Conservation (phyloP, 2,329 filamentous ascomycete genomes). For the Fusarium veterinarium region DNA sequence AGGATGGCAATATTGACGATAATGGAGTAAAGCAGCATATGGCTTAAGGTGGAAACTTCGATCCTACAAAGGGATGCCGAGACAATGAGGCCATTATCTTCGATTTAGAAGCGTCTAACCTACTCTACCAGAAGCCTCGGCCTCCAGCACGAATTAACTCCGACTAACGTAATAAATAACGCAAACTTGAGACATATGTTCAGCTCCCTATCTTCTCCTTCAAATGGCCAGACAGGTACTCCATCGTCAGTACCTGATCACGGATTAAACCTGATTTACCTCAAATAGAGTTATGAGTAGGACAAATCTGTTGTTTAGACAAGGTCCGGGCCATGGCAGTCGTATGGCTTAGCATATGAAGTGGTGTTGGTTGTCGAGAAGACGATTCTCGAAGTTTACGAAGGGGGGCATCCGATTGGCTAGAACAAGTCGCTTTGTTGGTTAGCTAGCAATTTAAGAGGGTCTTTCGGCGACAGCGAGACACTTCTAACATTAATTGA, state of each 20-base stretch:
- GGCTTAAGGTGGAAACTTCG: fast-evolving
- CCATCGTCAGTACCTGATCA: not conserved
- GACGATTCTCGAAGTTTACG: not conserved
- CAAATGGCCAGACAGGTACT: not conserved
- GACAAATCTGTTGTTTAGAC: not conserved
- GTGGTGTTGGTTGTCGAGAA: not conserved
- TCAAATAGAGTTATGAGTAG: not conserved
- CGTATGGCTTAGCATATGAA: fast-evolving
- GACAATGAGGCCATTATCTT: no score
- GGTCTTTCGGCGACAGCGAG: not conserved
- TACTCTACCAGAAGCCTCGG: not conserved
- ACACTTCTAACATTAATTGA: not conserved
- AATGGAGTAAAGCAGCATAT: not conserved
- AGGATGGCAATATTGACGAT: fast-evolving
- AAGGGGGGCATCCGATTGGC: not conserved
- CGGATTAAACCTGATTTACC: fast-evolving
- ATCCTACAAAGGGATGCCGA: no score
- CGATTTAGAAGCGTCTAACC: fast-evolving
- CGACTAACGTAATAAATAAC: not conserved
- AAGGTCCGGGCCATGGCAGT: fast-evolving
- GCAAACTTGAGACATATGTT: fast-evolving
- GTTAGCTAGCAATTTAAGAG: fast-evolving
- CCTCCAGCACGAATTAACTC: fast-evolving
- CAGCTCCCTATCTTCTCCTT: not conserved
- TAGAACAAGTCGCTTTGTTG: not conserved